A percentile compares a stretch with the other conserved stretches of the same genome.
Evolutionary conservation across 495 filamentous ascomycete species (phyloP).

Genomic region (Talaromyces thailandensis): DNA sequence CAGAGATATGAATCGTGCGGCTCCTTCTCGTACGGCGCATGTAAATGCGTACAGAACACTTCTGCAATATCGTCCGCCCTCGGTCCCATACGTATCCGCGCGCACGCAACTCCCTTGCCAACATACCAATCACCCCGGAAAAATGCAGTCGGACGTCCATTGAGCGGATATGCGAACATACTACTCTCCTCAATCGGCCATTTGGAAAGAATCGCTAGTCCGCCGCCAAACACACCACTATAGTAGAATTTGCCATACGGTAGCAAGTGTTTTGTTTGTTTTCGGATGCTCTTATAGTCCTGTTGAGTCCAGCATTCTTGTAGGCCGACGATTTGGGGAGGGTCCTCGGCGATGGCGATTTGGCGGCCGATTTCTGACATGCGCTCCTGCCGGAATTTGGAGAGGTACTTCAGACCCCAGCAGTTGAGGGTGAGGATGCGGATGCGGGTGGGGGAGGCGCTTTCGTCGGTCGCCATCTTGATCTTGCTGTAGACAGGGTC

Average conservation of each 20-base stretch:
- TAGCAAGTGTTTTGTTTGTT: slow-evolving; percentile 64
- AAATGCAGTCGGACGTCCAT: slow-evolving; percentile 88
- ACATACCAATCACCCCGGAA: slow-evolving; percentile 89
- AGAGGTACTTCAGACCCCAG: slow-evolving; percentile 90
- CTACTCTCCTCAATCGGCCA: slow-evolving; percentile 93
- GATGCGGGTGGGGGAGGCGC: slow-evolving; percentile 33
- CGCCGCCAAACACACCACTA: slow-evolving; percentile 80
- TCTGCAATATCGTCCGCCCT: slow-evolving; percentile 61
- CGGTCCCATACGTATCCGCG: slow-evolving; percentile 65
- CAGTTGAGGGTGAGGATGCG: slow-evolving; percentile 83
- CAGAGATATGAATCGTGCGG: slow-evolving; percentile 78
- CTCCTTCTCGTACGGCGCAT: slow-evolving; percentile 79
- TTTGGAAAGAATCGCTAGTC: slow-evolving; percentile 83
- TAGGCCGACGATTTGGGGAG: slow-evolving; percentile 79
- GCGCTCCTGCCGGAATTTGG: slow-evolving; percentile 69
- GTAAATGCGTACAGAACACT: slow-evolving; percentile 92
- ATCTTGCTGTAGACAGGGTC: background rate
- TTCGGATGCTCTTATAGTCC: slow-evolving; percentile 77
- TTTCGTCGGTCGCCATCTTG: background rate
- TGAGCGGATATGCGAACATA: slow-evolving; percentile 83
- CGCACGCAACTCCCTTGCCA: slow-evolving; percentile 88
- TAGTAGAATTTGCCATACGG: slow-evolving; percentile 93
- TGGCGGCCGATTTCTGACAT: slow-evolving; percentile 74
- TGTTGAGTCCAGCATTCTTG: slow-evolving; percentile 95
- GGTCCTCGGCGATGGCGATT: slow-evolving; percentile 54